Evolutionary conservation across 2,329 filamentous ascomycete genomes (phyloP).

Genomic region (Exophiala mesophila): DNA sequence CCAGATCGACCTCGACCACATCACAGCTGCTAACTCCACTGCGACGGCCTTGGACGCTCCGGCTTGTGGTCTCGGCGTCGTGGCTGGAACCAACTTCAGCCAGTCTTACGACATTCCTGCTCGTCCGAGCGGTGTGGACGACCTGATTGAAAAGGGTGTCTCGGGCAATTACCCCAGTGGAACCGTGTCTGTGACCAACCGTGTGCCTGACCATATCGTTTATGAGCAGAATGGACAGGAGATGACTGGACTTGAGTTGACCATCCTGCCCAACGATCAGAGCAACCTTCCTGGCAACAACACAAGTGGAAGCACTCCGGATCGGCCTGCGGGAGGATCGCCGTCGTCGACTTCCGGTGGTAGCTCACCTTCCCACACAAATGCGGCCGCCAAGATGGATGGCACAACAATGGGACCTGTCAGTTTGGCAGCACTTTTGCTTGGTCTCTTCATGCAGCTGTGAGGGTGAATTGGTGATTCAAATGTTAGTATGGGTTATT

Average conservation of each 20-base stretch:
- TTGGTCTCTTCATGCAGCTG: constrained; percentile 18
- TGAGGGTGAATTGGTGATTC: too few species aligned
- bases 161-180: constrained; percentile 54
- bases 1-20: constrained; percentile 64
- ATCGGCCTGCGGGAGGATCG: constrained; percentile 25
- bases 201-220: constrained; percentile 54
- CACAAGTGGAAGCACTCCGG: constrained; percentile 30
- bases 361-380: constrained; percentile 15
- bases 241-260: constrained; percentile 61
- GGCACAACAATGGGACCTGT: constrained; percentile 14
- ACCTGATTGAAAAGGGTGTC: constrained; percentile 73
- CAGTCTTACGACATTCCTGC: constrained; percentile 73
- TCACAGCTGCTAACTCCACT: constrained; percentile 60
- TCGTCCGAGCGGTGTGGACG: constrained; percentile 61
- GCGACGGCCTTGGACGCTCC: constrained; percentile 54
- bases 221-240: constrained; percentile 51
- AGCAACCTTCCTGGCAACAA: constrained; percentile 53
- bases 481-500: too few species aligned
- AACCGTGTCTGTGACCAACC: constrained; percentile 56
- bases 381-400: constrained; percentile 16
- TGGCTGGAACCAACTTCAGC: constrained; percentile 64
- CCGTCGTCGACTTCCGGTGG: constrained; percentile 9
- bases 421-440: constrained; percentile 13
- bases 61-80: constrained; percentile 61
- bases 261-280: constrained; percentile 45